A percentile compares a stretch with the other conserved stretches of the same genome.
These are phyloP conservation scores for Hypomontagnella submonticulosa DNA, from an alignment of 495 filamentous ascomycete species.

Conservation along the genomic window DNA sequence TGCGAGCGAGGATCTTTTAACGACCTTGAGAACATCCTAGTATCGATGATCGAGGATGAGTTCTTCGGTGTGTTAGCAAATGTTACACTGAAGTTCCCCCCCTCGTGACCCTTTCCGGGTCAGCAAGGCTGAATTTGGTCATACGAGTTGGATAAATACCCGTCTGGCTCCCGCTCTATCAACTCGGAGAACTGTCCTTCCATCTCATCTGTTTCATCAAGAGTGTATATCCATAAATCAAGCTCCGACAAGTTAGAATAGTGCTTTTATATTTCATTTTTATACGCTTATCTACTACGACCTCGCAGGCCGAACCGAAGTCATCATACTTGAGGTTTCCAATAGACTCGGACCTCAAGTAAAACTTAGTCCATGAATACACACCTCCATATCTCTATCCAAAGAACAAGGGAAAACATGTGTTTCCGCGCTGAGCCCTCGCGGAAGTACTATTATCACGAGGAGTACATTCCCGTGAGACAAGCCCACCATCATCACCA, in stretches of 20 bases:
- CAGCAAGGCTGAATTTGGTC: slow-evolving; percentile 38
- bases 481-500: slow-evolving; percentile 47
- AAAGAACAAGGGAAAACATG: slow-evolving; percentile 45
- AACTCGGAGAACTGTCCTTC: background rate
- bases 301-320: too few species aligned
- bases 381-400: background rate
- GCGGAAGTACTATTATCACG: slow-evolving; percentile 62
- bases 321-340: background rate
- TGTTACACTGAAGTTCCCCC: slow-evolving; percentile 24
- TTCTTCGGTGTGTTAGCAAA: slow-evolving; percentile 19
- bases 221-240: too few species aligned
- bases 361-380: background rate
- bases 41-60: slow-evolving; percentile 22
- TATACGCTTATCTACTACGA: too few species aligned
- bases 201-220: slow-evolving; percentile 7
- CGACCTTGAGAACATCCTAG: slow-evolving; percentile 25
- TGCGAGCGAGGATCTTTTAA: slow-evolving; percentile 28
- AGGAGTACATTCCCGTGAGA: slow-evolving; percentile 57
- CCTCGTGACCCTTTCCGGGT: slow-evolving; percentile 37
- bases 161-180: slow-evolving; percentile 1
- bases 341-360: too few species aligned
- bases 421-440: slow-evolving; percentile 53
- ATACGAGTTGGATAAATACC: slow-evolving; percentile 30
- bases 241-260: too few species aligned
- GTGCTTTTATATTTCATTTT: too few species aligned